These are phyloP conservation scores for Xylariaceae sp. DNA, from an alignment of 2,329 filamentous ascomycete species.

Conservation along the genomic window DNA sequence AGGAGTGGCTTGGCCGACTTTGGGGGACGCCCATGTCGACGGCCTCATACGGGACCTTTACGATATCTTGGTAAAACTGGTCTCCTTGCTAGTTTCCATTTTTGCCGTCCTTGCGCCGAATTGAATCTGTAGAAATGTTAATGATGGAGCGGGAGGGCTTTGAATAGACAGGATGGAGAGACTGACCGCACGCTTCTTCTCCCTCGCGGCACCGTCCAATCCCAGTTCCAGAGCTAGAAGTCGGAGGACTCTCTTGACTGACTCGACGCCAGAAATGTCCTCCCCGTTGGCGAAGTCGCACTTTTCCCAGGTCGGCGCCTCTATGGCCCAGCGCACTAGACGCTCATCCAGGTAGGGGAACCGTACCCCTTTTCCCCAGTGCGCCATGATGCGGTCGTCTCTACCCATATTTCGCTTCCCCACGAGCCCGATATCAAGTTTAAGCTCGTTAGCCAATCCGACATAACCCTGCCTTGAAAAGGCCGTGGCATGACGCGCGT, in stretches of 20 bases:
- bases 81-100: too few species aligned
- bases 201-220: constrained; percentile 65
- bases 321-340: constrained; percentile 74
- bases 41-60: too few species aligned
- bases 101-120: constrained; percentile 80
- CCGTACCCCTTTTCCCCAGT: constrained; percentile 84
- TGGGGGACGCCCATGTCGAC: too few species aligned
- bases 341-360: constrained; percentile 90
- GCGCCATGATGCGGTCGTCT: constrained; percentile 84
- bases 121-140: constrained; percentile 57
- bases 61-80: too few species aligned
- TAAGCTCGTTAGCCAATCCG: constrained; percentile 75
- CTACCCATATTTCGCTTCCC: constrained; percentile 90
- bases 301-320: constrained; percentile 73
- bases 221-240: constrained; percentile 71
- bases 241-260: constrained; percentile 77
- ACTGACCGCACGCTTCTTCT: constrained; percentile 87
- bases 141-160: too few species aligned
- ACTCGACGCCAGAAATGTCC: constrained; percentile 52
- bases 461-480: constrained; percentile 65
- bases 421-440: constrained; percentile 78
- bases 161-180: background rate
- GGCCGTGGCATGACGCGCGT: constrained; percentile 76
- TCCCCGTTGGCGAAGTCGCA: constrained; percentile 70
- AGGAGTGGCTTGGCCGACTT: too few species aligned